A percentile compares a stretch with the other conserved stretches of the same genome.
phyloP scores from a whole-genome alignment of 345 rosid species.

The Trapa incisa region DNA sequence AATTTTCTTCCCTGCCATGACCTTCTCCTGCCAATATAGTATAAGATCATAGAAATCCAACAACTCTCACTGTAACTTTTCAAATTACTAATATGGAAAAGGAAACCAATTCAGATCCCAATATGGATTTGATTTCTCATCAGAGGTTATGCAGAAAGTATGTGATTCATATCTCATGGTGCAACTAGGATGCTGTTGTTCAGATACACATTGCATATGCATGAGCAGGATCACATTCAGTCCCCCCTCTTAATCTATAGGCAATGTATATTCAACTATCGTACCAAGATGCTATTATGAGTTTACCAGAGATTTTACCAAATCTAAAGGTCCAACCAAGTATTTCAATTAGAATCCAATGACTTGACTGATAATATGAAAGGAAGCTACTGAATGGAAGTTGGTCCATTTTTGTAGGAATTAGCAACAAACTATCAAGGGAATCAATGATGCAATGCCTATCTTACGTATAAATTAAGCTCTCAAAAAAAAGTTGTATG shows the following conservation, averaged over 20 bases:
- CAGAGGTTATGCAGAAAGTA: not conserved
- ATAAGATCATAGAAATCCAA: not conserved
- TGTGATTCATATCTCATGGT: not conserved
- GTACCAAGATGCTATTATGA: not conserved
- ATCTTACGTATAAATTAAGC: not conserved
- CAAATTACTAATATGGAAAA: not conserved
- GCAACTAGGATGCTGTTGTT: not conserved
- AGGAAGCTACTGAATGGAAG: not conserved
- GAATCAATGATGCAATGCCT: not conserved
- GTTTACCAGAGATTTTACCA: not conserved
- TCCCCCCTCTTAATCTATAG: not conserved
- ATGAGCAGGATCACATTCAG: not conserved
- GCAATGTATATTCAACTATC: not conserved
- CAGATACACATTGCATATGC: not conserved
- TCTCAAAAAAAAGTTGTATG: not conserved
- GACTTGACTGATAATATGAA: not conserved
- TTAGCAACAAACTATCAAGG: not conserved
- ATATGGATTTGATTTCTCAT: not conserved
- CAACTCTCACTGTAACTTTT: not conserved
- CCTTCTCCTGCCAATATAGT: constrained; percentile 11
- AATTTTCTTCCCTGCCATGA: constrained; percentile 47
- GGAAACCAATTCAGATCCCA: not conserved
- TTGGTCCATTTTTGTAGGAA: not conserved
- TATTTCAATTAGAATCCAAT: not conserved
- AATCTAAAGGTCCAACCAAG: not conserved